phyloP scores from a whole-genome alignment of 495 filamentous ascomycete species.

The Penicillium angulare region DNA sequence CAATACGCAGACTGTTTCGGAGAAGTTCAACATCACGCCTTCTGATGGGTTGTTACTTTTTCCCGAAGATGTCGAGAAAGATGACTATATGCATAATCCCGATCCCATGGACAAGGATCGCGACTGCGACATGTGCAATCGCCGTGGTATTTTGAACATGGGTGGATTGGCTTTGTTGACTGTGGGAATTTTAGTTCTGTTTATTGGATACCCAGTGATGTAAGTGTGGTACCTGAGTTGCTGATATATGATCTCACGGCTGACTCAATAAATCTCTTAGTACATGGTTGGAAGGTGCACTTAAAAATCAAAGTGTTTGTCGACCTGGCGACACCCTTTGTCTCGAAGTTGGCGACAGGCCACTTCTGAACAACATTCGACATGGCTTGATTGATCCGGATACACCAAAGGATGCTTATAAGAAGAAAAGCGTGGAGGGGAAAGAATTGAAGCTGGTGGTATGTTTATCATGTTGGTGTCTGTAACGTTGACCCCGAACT shows the following conservation, averaged over 20 bases:
- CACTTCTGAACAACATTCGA: slow-evolving; percentile 60
- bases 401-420: slow-evolving; percentile 59
- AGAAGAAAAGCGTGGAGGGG: slow-evolving; percentile 57
- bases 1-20: slow-evolving; percentile 74
- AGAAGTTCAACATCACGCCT: slow-evolving; percentile 76
- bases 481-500: neutral
- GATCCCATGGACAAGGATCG: slow-evolving; percentile 63
- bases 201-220: slow-evolving; percentile 74
- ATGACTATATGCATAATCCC: slow-evolving; percentile 75
- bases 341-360: slow-evolving; percentile 54
- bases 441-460: slow-evolving; percentile 65
- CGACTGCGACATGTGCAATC: slow-evolving; percentile 67
- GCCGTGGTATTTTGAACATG: slow-evolving; percentile 64
- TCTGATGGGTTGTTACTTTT: slow-evolving; percentile 68
- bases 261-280: slow-evolving; percentile 36
- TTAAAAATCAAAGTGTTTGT: slow-evolving; percentile 28
- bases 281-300: slow-evolving; percentile 51
- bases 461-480: slow-evolving; percentile 12
- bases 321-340: slow-evolving; percentile 51
- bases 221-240: slow-evolving; percentile 36
- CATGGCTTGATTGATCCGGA: slow-evolving; percentile 67
- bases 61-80: slow-evolving; percentile 75
- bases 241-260: neutral
- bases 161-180: slow-evolving; percentile 63
- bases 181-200: slow-evolving; percentile 62